Evolutionary conservation across 805 yeast genomes (phyloP).

Genomic region (Candida arabinofermentans): DNA sequence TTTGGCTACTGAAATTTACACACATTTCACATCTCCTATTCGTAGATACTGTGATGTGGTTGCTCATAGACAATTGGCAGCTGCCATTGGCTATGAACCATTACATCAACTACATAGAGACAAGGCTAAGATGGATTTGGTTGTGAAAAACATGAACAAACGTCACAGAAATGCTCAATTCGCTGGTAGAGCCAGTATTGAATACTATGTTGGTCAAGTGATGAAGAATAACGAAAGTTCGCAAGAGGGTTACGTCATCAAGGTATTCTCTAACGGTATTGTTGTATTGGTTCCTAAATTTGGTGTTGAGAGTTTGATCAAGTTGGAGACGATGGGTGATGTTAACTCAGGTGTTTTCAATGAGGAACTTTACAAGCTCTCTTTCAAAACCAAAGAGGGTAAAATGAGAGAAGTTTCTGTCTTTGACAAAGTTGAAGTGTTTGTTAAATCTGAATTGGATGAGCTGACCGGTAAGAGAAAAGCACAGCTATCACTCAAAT

Average conservation of each 20-base stretch:
- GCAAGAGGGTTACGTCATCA: slow-evolving; percentile 88
- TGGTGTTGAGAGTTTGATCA: slow-evolving; percentile 92
- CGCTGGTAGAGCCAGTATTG: slow-evolving; percentile 98
- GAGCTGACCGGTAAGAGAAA: slow-evolving; percentile 89
- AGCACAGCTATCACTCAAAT: slow-evolving; percentile 67
- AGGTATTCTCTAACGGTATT: slow-evolving; percentile 90
- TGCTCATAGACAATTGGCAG: slow-evolving; percentile 96
- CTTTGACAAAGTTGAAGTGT: slow-evolving; percentile 83
- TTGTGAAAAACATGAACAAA: slow-evolving; percentile 84
- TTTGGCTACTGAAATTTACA: slow-evolving; percentile 92
- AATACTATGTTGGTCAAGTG: slow-evolving; percentile 97
- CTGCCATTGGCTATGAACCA: slow-evolving; percentile 93
- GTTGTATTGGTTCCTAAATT: slow-evolving; percentile 93
- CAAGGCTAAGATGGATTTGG: slow-evolving; percentile 81
- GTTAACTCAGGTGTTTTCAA: slow-evolving; percentile 59
- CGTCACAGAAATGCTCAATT: slow-evolving; percentile 98
- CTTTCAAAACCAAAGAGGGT: slow-evolving; percentile 44
- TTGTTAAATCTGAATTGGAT: slow-evolving; percentile 77
- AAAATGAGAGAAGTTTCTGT: slow-evolving; percentile 45
- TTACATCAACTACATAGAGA: slow-evolving; percentile 80
- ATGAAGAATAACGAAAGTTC: slow-evolving; percentile 77
- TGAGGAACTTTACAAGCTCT: slow-evolving; percentile 72
- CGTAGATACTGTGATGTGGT: slow-evolving; percentile 97
- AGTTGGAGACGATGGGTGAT: slow-evolving; percentile 70
- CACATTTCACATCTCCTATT: slow-evolving; percentile 98